Evolutionary conservation across 768 basidiomycete species (phyloP).

Genomic region (Hemileccinum rubropunctum): DNA sequence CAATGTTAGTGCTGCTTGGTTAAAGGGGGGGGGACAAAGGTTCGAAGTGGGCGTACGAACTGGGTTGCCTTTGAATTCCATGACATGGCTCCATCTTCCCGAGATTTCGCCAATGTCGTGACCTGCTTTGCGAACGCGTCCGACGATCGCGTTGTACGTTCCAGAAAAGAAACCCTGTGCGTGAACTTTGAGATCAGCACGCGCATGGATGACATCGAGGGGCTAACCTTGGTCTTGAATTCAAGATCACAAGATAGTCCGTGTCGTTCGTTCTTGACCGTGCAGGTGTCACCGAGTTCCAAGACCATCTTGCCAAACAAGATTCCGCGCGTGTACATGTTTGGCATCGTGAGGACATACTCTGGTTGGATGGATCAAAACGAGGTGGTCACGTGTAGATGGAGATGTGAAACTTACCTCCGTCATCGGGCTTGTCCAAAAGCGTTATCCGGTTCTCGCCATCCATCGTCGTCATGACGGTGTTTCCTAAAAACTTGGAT

Average conservation of each 20-base stretch:
- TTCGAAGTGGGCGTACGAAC: constrained; percentile 37
- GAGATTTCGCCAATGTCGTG: constrained; percentile 79
- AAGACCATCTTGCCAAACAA: constrained; percentile 93
- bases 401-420: constrained; percentile 52
- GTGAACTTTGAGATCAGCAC: neutral
- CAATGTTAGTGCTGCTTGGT: neutral
- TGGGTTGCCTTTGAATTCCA: constrained; percentile 78
- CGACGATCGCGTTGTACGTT: constrained; percentile 87
- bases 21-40: no score
- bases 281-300: constrained; percentile 89
- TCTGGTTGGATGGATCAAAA: constrained; percentile 41
- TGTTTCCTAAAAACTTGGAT: constrained; percentile 95
- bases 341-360: constrained; percentile 93
- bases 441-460: constrained; percentile 88
- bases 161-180: constrained; percentile 93
- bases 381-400: neutral
- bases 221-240: constrained; percentile 93
- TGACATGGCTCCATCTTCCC: constrained; percentile 87
- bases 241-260: constrained; percentile 80
- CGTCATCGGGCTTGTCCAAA: constrained; percentile 81
- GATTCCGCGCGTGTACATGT: constrained; percentile 92
- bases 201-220: neutral
- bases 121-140: constrained; percentile 65
- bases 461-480: constrained; percentile 94
- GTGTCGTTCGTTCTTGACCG: constrained; percentile 77